A percentile compares a stretch with the other conserved stretches of the same genome.
phyloP scores from a whole-genome alignment of 2,329 filamentous ascomycete genomes.

The Beauveria caledonica region DNA sequence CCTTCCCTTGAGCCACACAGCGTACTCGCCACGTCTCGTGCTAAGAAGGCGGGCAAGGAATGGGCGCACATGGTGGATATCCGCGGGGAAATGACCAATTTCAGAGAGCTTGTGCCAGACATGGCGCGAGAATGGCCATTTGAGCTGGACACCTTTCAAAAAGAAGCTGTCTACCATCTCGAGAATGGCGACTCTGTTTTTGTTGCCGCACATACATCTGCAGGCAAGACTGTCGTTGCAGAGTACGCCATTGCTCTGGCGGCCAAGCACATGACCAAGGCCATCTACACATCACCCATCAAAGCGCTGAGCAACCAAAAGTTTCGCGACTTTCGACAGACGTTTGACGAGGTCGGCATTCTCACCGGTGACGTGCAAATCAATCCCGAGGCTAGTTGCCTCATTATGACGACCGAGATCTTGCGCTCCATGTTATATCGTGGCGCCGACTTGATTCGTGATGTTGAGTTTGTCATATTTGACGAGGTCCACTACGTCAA shows the following conservation, averaged over 20 bases:
- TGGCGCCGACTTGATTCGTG: constrained; percentile 88
- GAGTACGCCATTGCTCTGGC: constrained; percentile 96
- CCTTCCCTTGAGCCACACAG: constrained; percentile 80
- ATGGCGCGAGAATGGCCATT: constrained; percentile 97
- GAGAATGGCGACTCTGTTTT: constrained; percentile 97
- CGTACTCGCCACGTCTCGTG: constrained; percentile 61
- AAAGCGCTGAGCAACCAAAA: constrained; percentile 98
- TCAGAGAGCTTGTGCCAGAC: constrained; percentile 83
- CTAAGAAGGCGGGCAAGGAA: constrained; percentile 70
- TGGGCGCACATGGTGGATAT: constrained; percentile 99
- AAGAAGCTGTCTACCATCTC: constrained; percentile 95
- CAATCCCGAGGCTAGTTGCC: constrained; percentile 89
- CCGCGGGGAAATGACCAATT: constrained; percentile 88
- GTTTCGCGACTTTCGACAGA: constrained; percentile 85
- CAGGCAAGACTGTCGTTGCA: constrained; percentile 95
- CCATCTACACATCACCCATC: constrained; percentile 97
- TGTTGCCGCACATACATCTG: constrained; percentile 93
- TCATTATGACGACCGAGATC: constrained; percentile 99
- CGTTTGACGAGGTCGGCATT: constrained; percentile 94
- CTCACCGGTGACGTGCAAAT: constrained; percentile 97
- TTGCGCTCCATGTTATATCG: constrained; percentile 96
- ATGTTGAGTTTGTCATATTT: constrained; percentile 98
- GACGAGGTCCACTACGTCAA: constrained; percentile 99
- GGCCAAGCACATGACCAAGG: constrained; percentile 98
- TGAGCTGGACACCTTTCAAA: constrained; percentile 95